A percentile compares a stretch with the other conserved stretches of the same genome.
These are phyloP conservation scores for Penicillium decumbens DNA, from an alignment of 2,329 filamentous ascomycete genomes.

Conservation along the genomic window DNA sequence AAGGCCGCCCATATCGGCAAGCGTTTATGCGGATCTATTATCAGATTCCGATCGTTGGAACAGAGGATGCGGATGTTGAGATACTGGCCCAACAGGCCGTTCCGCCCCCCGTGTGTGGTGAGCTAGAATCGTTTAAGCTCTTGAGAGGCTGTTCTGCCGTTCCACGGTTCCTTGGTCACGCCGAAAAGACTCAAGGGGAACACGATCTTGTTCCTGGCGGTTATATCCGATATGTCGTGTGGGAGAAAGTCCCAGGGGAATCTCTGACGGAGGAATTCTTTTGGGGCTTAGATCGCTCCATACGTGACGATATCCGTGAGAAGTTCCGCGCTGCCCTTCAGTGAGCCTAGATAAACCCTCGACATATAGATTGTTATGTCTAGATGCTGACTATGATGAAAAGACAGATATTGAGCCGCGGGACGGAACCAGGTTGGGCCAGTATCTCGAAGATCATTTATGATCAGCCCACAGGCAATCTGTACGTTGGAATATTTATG, in stretches of 20 bases:
- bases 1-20: conserved; percentile 7
- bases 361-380: background rate
- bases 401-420: background rate
- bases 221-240: conserved; percentile 17
- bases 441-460: background rate
- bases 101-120: conserved; percentile 12
- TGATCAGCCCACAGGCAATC: background rate
- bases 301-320: conserved; percentile 14
- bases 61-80: conserved; percentile 9
- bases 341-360: conserved; percentile 11
- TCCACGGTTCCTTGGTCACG: conserved; percentile 17
- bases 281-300: conserved; percentile 12
- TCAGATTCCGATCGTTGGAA: conserved; percentile 16
- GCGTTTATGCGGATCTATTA: conserved; percentile 19
- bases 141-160: conserved; percentile 12
- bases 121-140: conserved; percentile 12
- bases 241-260: conserved; percentile 16
- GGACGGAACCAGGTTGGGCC: background rate
- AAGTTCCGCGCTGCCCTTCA: conserved; percentile 16
- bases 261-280: conserved; percentile 14
- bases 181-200: conserved; percentile 12
- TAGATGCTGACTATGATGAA: background rate
- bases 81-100: conserved; percentile 11
- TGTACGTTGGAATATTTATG: background rate
- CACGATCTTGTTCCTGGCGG: conserved; percentile 15